These are phyloP conservation scores for Graphilbum fragrans DNA, from an alignment of 2,329 filamentous ascomycete species.

Conservation along the genomic window DNA sequence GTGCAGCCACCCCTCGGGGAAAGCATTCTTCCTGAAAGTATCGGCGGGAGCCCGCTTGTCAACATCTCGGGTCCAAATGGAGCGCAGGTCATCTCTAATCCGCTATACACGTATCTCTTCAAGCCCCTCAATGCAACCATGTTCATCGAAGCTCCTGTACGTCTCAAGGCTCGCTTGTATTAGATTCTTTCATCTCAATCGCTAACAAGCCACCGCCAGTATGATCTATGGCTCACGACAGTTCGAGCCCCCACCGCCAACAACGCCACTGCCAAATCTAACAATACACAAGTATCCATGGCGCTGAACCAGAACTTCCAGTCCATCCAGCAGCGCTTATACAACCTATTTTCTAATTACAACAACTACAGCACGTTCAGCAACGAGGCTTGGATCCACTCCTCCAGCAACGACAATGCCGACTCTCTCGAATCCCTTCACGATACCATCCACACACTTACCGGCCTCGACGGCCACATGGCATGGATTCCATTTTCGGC, in stretches of 20 bases:
- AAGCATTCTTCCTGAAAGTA: slow-evolving; percentile 34
- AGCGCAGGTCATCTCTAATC: slow-evolving; percentile 44
- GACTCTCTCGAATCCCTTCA: slow-evolving; percentile 57
- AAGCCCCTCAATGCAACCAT: slow-evolving; percentile 45
- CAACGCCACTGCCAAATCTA: slow-evolving; percentile 34
- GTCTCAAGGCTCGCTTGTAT: slow-evolving; percentile 12
- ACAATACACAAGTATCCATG: slow-evolving; percentile 42
- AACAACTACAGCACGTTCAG: slow-evolving; percentile 56
- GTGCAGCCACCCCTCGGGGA: slow-evolving; percentile 32
- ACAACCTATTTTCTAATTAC: slow-evolving; percentile 56
- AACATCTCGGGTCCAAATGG: slow-evolving; percentile 44
- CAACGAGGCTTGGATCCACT: slow-evolving; percentile 51
- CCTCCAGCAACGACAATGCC: slow-evolving; percentile 31
- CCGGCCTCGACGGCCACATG: slow-evolving; percentile 55
- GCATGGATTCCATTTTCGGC: slow-evolving; percentile 58
- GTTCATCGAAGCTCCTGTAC: slow-evolving; percentile 47
- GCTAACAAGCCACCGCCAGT: slow-evolving; percentile 22
- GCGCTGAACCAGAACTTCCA: slow-evolving; percentile 39
- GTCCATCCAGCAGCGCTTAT: slow-evolving; percentile 50
- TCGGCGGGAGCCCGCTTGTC: slow-evolving; percentile 29
- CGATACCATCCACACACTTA: slow-evolving; percentile 47
- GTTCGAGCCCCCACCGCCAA: slow-evolving; percentile 38
- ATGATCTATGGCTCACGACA: slow-evolving; percentile 47
- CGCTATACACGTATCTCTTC: slow-evolving; percentile 49
- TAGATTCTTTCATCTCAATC: no score